Evolutionary conservation across 1,284 basidiomycete genomes (phyloP).

Genomic region (Ceratobasidium sp.): DNA sequence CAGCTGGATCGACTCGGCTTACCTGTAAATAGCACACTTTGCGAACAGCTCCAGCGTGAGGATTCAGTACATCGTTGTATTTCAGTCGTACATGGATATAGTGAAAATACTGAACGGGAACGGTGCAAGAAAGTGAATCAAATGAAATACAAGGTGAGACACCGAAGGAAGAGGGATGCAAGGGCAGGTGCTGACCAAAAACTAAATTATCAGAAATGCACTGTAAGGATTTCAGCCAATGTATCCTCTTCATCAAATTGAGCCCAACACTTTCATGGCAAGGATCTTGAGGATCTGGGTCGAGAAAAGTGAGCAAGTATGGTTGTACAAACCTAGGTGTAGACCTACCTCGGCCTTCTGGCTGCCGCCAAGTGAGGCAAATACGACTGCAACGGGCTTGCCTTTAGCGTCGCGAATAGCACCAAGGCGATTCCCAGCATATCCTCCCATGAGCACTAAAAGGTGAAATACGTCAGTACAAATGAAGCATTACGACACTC

Average conservation of each 20-base stretch:
- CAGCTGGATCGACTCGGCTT: conserved; percentile 50
- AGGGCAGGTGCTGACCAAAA: background rate
- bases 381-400: conserved; percentile 94
- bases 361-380: conserved; percentile 77
- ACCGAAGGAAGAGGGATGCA: background rate
- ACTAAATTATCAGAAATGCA: background rate
- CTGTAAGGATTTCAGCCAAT: background rate
- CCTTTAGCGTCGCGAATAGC: conserved; percentile 92
- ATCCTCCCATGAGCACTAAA: conserved; percentile 74
- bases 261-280: conserved; percentile 89
- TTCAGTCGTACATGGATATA: background rate
- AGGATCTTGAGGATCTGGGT: conserved; percentile 85
- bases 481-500: conserved; percentile 48
- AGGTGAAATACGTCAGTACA: conserved; percentile 2
- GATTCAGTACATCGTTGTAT: background rate
- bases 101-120: background rate
- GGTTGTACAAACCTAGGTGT: background rate
- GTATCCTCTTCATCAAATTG: conserved; percentile 51
- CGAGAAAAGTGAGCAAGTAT: conserved; percentile 45
- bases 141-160: conserved; percentile 13
- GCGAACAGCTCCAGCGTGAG: too few species aligned
- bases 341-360: conserved; percentile 87
- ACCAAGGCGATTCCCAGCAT: conserved; percentile 87
- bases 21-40: conserved; percentile 27
- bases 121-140: background rate